Conservation (phyloP, 2,329 filamentous ascomycete genomes). For the Penicillium sp. region DNA sequence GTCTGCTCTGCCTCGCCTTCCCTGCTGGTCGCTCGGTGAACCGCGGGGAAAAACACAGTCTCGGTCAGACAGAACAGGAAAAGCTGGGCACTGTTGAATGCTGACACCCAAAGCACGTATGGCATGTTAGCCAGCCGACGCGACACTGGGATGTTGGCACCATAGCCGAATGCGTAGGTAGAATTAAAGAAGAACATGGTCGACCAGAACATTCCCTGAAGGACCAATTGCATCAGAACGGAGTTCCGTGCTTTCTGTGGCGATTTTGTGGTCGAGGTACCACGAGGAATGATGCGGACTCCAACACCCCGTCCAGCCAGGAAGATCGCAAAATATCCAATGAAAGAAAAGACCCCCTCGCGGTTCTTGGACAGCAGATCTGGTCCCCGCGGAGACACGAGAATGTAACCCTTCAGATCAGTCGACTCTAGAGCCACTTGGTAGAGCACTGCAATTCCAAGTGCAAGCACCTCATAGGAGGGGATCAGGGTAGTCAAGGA, state of each 20-base stretch:
- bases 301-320: conserved; percentile 83
- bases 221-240: conserved; percentile 63
- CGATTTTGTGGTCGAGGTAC: conserved; percentile 46
- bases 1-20: conserved; percentile 64
- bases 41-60: conserved; percentile 70
- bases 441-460: conserved; percentile 69
- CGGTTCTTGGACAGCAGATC: conserved; percentile 85
- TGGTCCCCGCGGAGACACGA: conserved; percentile 71
- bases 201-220: conserved; percentile 68
- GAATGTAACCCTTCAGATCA: conserved; percentile 74
- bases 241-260: conserved; percentile 51
- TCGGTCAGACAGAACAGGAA: conserved; percentile 77
- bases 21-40: conserved; percentile 58
- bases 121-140: conserved; percentile 88
- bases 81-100: conserved; percentile 85
- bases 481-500: conserved; percentile 68
- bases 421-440: conserved; percentile 75
- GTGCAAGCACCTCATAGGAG: conserved; percentile 72
- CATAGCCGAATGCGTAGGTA: conserved; percentile 67
- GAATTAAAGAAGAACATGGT: conserved; percentile 69
- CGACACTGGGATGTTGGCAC: conserved; percentile 67
- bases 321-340: conserved; percentile 93
- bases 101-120: conserved; percentile 88
- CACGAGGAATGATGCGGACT: conserved; percentile 72
- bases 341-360: conserved; percentile 92